Conservation (phyloP, 768 basidiomycete species). For the Roridomyces roridus region DNA sequence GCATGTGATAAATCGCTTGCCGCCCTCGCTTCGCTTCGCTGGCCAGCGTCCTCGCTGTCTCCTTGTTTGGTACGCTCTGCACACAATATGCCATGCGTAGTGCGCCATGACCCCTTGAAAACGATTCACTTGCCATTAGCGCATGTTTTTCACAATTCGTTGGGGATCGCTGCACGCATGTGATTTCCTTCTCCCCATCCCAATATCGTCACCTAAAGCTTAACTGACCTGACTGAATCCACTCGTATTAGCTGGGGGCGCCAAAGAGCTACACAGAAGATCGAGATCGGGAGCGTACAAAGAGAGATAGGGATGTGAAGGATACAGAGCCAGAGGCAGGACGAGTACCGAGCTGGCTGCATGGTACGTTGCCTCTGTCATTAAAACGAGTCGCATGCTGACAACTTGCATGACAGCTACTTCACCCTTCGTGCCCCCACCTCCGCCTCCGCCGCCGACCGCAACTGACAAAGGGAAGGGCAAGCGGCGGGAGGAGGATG, state of each 20-base stretch:
- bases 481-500: background rate
- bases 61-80: too few species aligned
- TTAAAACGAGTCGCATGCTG: background rate
- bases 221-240: too few species aligned
- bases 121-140: background rate
- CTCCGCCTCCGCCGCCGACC: conserved; percentile 31
- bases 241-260: too few species aligned
- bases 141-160: background rate
- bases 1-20: background rate
- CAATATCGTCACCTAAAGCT: too few species aligned
- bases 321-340: conserved; percentile 26
- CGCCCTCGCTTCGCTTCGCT: too few species aligned
- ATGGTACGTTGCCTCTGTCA: conserved; percentile 33
- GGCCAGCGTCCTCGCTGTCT: too few species aligned
- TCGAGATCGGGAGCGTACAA: conserved; percentile 6
- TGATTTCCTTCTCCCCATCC: too few species aligned
- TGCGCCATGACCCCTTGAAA: too few species aligned
- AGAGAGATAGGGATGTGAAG: conserved; percentile 8
- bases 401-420: conserved; percentile 30
- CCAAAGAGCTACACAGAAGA: background rate
- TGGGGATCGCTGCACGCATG: too few species aligned
- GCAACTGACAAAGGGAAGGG: background rate
- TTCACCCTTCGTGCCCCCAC: conserved; percentile 41
- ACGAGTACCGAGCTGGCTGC: conserved; percentile 45
- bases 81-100: too few species aligned